Conservation (phyloP, 306 rosid species). For the Spatholobus suberectus region DNA sequence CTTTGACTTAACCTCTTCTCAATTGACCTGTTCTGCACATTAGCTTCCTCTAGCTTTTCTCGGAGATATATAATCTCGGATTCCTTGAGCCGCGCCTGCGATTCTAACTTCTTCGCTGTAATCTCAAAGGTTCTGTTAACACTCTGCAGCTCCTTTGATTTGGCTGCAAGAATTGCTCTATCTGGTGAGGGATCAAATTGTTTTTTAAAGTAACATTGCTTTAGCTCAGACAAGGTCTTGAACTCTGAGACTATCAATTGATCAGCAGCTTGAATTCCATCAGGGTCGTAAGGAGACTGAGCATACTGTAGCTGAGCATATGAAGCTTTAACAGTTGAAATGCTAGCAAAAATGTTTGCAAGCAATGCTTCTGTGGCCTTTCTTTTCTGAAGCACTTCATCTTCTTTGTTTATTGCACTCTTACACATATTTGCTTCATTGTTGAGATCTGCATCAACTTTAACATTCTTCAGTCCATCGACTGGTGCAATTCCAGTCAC, state of each 20-base stretch:
- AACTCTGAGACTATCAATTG: constrained; percentile 57
- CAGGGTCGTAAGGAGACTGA: constrained; percentile 78
- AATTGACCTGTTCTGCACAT: constrained; percentile 55
- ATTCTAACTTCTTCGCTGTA: constrained; percentile 65
- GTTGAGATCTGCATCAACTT: constrained; percentile 44
- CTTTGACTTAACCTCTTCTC: constrained; percentile 78
- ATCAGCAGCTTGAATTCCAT: constrained; percentile 81
- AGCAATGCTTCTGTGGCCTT: constrained; percentile 61
- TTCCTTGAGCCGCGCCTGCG: constrained; percentile 66
- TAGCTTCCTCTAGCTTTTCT: constrained; percentile 75
- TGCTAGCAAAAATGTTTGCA: constrained; percentile 72
- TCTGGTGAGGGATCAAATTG: constrained; percentile 78
- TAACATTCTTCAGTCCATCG: constrained; percentile 58
- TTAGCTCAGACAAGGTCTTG: constrained; percentile 78
- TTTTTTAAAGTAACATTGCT: constrained; percentile 64
- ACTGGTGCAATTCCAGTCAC: constrained; percentile 58
- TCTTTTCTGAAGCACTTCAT: constrained; percentile 65
- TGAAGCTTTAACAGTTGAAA: constrained; percentile 76
- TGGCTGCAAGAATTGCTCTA: constrained; percentile 60
- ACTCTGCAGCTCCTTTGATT: constrained; percentile 73
- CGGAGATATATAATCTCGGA: constrained; percentile 66
- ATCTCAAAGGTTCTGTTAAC: constrained; percentile 61
- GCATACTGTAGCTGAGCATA: constrained; percentile 83
- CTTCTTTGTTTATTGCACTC: constrained; percentile 37
- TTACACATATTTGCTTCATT: constrained; percentile 42